These are phyloP conservation scores for Smittium culicis DNA, from an alignment of 371 early-diverging fungal genomes.

Conservation along the genomic window DNA sequence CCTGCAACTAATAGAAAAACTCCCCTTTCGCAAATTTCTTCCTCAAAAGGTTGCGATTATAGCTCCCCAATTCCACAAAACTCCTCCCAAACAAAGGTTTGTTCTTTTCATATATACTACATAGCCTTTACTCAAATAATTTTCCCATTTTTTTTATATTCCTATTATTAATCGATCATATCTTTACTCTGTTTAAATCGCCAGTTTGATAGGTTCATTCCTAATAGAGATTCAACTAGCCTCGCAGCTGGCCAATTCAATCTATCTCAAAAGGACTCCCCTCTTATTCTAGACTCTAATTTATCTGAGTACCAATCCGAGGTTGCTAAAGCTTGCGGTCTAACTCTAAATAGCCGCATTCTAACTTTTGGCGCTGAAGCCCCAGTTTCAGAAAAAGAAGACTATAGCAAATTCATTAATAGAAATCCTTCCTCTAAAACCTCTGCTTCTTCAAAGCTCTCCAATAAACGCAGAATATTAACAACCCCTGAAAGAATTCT, in stretches of 20 bases:
- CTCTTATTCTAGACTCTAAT: slow-evolving; percentile 32
- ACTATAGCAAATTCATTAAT: slow-evolving; percentile 24
- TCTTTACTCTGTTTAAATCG: no score
- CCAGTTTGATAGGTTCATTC: slow-evolving; percentile 67
- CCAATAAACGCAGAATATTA: slow-evolving; percentile 22
- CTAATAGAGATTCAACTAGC: slow-evolving; percentile 46
- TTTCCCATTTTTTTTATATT: no score
- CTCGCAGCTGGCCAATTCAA: slow-evolving; percentile 48
- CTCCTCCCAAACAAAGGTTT: no score
- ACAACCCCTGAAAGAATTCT: slow-evolving; percentile 46
- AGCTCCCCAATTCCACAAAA: no score
- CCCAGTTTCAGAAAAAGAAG: slow-evolving; percentile 40
- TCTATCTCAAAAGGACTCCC: slow-evolving; percentile 23
- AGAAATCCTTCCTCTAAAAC: slow-evolving; percentile 12
- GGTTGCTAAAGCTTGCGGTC: slow-evolving; percentile 63
- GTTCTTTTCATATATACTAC: no score
- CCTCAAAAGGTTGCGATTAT: no score
- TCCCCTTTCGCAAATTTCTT: no score
- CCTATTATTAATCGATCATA: no score
- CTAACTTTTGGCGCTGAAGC: slow-evolving; percentile 55
- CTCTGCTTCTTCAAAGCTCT: slow-evolving; percentile 12
- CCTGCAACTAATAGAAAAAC: no score
- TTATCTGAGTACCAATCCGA: slow-evolving; percentile 51
- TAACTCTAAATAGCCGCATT: slow-evolving; percentile 53
- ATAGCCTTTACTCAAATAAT: no score